Evolutionary conservation across 2,329 filamentous ascomycete genomes (phyloP), one percentile per base, ranked within the genome.

Genomic region (Penicillium hordei): DNA sequence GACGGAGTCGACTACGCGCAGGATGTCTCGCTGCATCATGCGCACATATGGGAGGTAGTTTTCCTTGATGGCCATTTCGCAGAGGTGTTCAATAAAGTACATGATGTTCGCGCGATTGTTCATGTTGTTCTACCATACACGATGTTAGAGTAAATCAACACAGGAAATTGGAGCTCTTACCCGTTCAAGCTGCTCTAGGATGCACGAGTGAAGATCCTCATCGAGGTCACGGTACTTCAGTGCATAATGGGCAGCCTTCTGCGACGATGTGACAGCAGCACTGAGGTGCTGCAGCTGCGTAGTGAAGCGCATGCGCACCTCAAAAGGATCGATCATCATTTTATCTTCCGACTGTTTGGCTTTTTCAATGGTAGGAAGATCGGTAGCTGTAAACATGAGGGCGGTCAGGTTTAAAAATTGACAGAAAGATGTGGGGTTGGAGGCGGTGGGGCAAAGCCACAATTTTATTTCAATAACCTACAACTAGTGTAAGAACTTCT

Each of bases 21-120:
- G 82, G 40, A 99, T 96, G 72, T 99, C 94, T 46, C 93, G 83
- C 76, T 96, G 90, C 78, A 99, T 90, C 91, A 97, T 97, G 51
- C 89, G 86, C 29, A 97, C 87, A 71, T 96, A 99, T 61, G 91
- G 88, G 52, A 84, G 78, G 66, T 94, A 87, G 62, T 86, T 85
- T 64, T 91, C 90, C 64, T 87, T 89, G 61, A 86, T 83, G 23
- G 91, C 90, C 77, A 91, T 83, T 72, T 97, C 93, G 72, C 95
- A 90, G 65, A 99, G 90, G 66, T 93, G 89, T 71, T 97, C 93
- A 70, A 99, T 89, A 76, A 99, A 99, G 77, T 96, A 99, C 89
- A 99, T 96, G 74, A 99, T 97, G 73, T 99, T 99, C 58, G 94
- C 95, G 60, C 93, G 85, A 51, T 89, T 96, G 76, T 99, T 99